phyloP scores from a whole-genome alignment of 805 yeast genomes.

The Millerozyma acaciae region DNA sequence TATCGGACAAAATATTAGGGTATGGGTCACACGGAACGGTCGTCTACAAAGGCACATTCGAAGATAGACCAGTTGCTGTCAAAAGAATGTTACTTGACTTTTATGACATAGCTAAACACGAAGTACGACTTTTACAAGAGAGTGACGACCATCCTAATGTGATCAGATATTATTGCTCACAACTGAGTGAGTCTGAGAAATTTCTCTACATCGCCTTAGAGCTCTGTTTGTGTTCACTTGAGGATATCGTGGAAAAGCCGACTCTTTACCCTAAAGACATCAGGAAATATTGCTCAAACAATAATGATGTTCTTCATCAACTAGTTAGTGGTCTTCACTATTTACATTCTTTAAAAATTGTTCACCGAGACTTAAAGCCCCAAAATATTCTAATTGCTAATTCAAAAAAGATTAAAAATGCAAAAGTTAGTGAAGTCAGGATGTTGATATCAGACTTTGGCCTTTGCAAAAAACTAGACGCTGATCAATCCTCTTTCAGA shows the following conservation, averaged over 20 bases:
- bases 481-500: slow-evolving; percentile 88
- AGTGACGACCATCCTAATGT: slow-evolving; percentile 97
- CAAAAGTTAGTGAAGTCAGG: slow-evolving; percentile 35
- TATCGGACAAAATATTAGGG: slow-evolving; percentile 78
- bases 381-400: slow-evolving; percentile 86
- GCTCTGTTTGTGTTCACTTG: slow-evolving; percentile 83
- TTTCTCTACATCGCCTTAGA: slow-evolving; percentile 92
- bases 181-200: slow-evolving; percentile 64
- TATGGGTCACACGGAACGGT: slow-evolving; percentile 97
- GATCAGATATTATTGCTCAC: slow-evolving; percentile 89
- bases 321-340: slow-evolving; percentile 82
- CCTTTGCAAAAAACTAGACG: slow-evolving; percentile 84
- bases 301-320: slow-evolving; percentile 61
- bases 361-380: slow-evolving; percentile 92
- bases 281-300: slow-evolving; percentile 17
- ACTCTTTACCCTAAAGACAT: slow-evolving; percentile 34
- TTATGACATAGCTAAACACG: slow-evolving; percentile 91
- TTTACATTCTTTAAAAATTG: slow-evolving; percentile 83
- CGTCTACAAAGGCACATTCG: slow-evolving; percentile 86
- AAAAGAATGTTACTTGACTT: slow-evolving; percentile 91
- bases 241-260: slow-evolving; percentile 70
- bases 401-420: slow-evolving; percentile 39
- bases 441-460: slow-evolving; percentile 94
- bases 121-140: slow-evolving; percentile 80
- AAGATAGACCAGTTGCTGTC: slow-evolving; percentile 91